phyloP scores from a whole-genome alignment of 352 stramenopile species.

The Globisporangium polare region DNA sequence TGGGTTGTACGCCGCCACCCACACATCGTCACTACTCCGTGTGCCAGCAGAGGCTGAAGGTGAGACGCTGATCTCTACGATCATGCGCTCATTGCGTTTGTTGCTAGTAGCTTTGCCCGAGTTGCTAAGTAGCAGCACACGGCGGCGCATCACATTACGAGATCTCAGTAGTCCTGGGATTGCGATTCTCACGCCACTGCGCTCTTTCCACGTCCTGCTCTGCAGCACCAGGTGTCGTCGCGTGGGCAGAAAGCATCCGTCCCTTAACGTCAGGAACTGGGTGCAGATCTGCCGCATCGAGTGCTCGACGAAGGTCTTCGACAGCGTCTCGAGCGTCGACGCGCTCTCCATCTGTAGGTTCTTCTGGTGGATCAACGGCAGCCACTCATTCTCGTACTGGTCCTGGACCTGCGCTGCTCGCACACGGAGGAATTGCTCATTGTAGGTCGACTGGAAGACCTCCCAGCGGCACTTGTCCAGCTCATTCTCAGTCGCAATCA shows the following conservation, averaged over 20 bases:
- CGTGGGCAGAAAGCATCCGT: constrained; percentile 37
- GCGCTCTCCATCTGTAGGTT: constrained; percentile 22
- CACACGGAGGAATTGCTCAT: constrained; percentile 46
- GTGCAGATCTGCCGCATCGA: constrained; percentile 36
- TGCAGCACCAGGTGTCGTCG: constrained; percentile 48
- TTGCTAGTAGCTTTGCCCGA: constrained; percentile 6
- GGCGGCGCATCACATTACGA: constrained; percentile 38
- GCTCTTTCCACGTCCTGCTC: constrained; percentile 26
- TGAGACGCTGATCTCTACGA: constrained; percentile 49
- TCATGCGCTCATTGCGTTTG: constrained; percentile 24
- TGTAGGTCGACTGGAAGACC: constrained; percentile 57
- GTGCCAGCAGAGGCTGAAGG: constrained; percentile 3
- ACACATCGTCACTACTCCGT: constrained; percentile 18
- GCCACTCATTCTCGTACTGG: constrained; percentile 28
- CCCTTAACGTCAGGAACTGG: constrained; percentile 37
- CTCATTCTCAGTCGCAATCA: constrained; percentile 29
- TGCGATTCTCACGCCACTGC: constrained; percentile 25
- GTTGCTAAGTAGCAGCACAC: constrained; percentile 31
- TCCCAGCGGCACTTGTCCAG: constrained; percentile 41
- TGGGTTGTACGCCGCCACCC: constrained; percentile 61
- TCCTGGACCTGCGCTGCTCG: constrained; percentile 27
- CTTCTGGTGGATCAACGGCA: constrained; percentile 21
- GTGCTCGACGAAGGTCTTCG: constrained; percentile 21
- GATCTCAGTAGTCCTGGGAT: constrained; percentile 43
- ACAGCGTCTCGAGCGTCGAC: constrained; percentile 25